phyloP scores from a whole-genome alignment of 495 filamentous ascomycete genomes.

The Penicillium fimorum region DNA sequence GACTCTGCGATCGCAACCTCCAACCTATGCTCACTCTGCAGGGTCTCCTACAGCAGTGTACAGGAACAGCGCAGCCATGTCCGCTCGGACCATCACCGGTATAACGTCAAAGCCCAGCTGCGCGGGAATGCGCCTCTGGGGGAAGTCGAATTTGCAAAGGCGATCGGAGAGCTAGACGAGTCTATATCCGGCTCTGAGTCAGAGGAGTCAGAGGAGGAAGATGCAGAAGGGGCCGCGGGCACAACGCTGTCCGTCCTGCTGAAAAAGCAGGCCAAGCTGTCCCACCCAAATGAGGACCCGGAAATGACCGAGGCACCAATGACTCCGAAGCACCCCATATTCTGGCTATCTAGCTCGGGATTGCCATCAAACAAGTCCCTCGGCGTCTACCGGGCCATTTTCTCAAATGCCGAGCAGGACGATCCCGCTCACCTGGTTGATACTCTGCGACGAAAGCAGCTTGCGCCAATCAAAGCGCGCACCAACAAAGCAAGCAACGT shows the following conservation, averaged over 20 bases:
- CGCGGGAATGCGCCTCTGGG: conserved; percentile 64
- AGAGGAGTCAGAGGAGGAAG: conserved; percentile 55
- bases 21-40: conserved; percentile 81
- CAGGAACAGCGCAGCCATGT: conserved; percentile 83
- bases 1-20: conserved; percentile 55
- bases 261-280: conserved; percentile 77
- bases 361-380: conserved; percentile 76
- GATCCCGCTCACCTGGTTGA: conserved; percentile 60
- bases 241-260: conserved; percentile 68
- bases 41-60: conserved; percentile 63
- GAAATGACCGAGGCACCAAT: conserved; percentile 50
- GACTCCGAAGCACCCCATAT: conserved; percentile 66
- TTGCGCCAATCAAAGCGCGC: conserved; percentile 58
- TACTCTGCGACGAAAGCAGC: conserved; percentile 69
- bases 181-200: conserved; percentile 83
- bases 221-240: conserved; percentile 53
- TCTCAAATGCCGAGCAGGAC: conserved; percentile 68
- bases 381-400: conserved; percentile 82
- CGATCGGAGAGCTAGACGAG: conserved; percentile 80
- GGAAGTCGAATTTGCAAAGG: conserved; percentile 78
- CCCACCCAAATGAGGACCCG: conserved; percentile 51
- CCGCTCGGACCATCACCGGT: conserved; percentile 88
- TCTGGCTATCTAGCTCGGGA: conserved; percentile 79
- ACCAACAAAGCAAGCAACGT: conserved; percentile 45
- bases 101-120: conserved; percentile 89